Evolutionary conservation across 768 basidiomycete genomes (phyloP).

Genomic region (Boletus vermiculosoides): DNA sequence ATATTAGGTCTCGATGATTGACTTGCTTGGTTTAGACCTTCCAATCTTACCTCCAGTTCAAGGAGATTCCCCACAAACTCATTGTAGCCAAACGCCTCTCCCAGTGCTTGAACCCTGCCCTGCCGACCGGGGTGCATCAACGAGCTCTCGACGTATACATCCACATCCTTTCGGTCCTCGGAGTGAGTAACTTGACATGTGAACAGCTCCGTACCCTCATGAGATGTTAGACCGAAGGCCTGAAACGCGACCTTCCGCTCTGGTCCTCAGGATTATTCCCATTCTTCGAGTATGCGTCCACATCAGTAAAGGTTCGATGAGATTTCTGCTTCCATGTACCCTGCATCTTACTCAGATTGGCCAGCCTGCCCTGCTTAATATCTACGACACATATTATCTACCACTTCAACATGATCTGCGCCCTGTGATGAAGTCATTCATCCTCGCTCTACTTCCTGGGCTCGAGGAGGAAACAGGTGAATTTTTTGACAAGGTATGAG

Average conservation of each 20-base stretch:
- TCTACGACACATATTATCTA: conserved; percentile 92
- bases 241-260: conserved; percentile 80
- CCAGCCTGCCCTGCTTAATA: conserved; percentile 81
- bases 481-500: conserved; percentile 82
- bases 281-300: conserved; percentile 99
- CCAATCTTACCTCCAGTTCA: conserved; percentile 90
- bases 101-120: conserved; percentile 96
- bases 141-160: conserved; percentile 93
- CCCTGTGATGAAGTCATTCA: conserved; percentile 92
- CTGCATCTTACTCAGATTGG: not conserved
- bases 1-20: not conserved
- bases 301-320: conserved; percentile 82
- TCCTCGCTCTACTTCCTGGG: conserved; percentile 90
- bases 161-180: conserved; percentile 87
- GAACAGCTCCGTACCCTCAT: conserved; percentile 7
- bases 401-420: conserved; percentile 79
- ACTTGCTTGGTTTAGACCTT: conserved; percentile 63
- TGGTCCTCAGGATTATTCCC: conserved; percentile 98
- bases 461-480: conserved; percentile 97
- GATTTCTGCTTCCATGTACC: conserved; percentile 3
- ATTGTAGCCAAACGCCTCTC: conserved; percentile 92
- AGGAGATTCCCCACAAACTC: conserved; percentile 93
- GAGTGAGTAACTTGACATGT: conserved; percentile 51
- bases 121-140: conserved; percentile 96
- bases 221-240: conserved; percentile 68